Percentiles rank a stretch among this genome's conserved stretches.
These are phyloP conservation scores for Mycena olivaceomarginata DNA, from an alignment of 768 basidiomycete species.

Conservation along the genomic window DNA sequence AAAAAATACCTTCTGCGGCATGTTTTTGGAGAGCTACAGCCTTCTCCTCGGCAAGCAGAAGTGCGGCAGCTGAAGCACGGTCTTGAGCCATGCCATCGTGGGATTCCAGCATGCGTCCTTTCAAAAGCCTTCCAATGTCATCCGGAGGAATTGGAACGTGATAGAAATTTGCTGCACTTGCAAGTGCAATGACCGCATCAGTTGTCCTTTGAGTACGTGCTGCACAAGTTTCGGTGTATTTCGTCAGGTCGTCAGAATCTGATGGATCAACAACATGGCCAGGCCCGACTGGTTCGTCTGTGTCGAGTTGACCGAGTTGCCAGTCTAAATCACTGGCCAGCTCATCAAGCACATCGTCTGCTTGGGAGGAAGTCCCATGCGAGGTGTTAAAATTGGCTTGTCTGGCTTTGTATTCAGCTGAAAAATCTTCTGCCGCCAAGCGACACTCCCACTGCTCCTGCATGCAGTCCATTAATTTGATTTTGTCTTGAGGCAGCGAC, in stretches of 20 bases:
- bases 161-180: slow-evolving; percentile 7
- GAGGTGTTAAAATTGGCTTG: background rate
- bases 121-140: background rate
- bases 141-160: background rate
- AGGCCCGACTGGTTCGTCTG: background rate
- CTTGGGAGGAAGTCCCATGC: background rate
- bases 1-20: background rate
- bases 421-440: slow-evolving; percentile 32
- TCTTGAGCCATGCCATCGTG: background rate
- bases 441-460: slow-evolving; percentile 42
- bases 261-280: too few species aligned
- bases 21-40: background rate
- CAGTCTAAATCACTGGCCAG: slow-evolving; percentile 21
- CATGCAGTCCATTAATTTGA: slow-evolving; percentile 30
- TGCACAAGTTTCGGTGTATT: slow-evolving; percentile 11
- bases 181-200: slow-evolving; percentile 14
- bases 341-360: background rate
- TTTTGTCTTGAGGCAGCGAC: background rate
- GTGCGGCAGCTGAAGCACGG: slow-evolving; percentile 4
- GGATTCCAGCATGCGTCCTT: slow-evolving; percentile 6
- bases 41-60: slow-evolving; percentile 20
- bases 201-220: background rate
- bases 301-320: slow-evolving; percentile 28
- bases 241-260: background rate
- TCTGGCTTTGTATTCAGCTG: slow-evolving; percentile 22